Base-by-base conservation (phyloP, 768 basidiomycete genomes). In the Tulasnella sp. region DNA sequence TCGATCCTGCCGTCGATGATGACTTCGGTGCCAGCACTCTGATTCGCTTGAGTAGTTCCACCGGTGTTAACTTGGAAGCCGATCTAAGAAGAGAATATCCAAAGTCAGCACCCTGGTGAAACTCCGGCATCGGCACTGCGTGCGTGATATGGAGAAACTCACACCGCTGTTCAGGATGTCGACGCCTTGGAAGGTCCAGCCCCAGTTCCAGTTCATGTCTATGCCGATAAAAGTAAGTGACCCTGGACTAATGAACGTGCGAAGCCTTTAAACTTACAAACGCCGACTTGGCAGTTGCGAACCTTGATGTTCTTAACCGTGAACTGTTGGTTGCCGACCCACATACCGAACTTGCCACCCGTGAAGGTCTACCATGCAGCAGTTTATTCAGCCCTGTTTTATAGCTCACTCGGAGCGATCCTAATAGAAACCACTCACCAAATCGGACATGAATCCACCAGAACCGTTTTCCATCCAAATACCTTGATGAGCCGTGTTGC, bases 271-370 rank as follows among this genome's bases (percentile, higher is more conserved):
- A 19, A 72, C 71, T 52, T 29, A 72, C 73, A 67, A 39, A 76
- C 45, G 19, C 29, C 76, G 54, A 42, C 52, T 22, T 85, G 81
- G 37, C 88, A 88, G 78, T 88, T 86, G 79, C 88, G 89, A 78
- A 89, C 81, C 2, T 87, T 88, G 74, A 89, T 79, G 78, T 90
- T 90, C 58, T 52, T 29, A 40, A 38, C 67, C 42, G 67, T 75
- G 40, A 75, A 75, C 54, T 93, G 93, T 82, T 94, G 93, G 79
- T 93, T 93, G 67, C 93, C 93, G 71, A 91, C 90, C 86, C 87
- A 88, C 77, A 93, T 90, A 6, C 90, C 92, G 78, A 84, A 89
- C 49, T 83, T 83, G 36, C 83, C 83, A 15, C 64, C 74, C 29
- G 22, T 34, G 25, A 75, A 12, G 74, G 52, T 54, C 52, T 54